phyloP scores from a whole-genome alignment of 345 rosid genomes.

The Cardamine resedifolia region DNA sequence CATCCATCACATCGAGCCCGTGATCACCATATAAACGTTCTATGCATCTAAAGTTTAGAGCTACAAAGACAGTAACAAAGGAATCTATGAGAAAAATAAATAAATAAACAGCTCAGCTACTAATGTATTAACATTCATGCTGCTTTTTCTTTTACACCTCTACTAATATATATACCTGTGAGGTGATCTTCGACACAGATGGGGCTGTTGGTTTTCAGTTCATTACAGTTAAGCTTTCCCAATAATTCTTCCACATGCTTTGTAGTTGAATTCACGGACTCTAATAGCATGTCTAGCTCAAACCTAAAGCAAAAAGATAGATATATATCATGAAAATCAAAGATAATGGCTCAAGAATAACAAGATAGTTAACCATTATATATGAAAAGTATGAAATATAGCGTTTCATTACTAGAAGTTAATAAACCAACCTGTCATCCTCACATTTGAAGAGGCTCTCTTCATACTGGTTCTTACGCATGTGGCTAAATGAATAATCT shows the following conservation, averaged over 20 bases:
- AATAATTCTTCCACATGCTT: slow-evolving; percentile 80
- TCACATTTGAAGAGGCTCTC: slow-evolving; percentile 91
- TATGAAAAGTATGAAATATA: background rate
- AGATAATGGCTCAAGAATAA: background rate
- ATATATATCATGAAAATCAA: background rate
- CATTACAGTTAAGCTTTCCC: slow-evolving; percentile 61
- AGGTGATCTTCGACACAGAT: slow-evolving; percentile 68
- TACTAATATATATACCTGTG: slow-evolving; percentile 53
- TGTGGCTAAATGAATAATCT: slow-evolving; percentile 93
- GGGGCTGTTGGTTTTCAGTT: slow-evolving; percentile 52
- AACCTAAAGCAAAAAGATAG: slow-evolving; percentile 52
- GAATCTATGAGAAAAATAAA: background rate
- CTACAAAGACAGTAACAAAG: slow-evolving; percentile 47
- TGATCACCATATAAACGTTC: slow-evolving; percentile 91
- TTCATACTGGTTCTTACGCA: slow-evolving; percentile 95
- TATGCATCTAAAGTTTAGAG: slow-evolving; percentile 80
- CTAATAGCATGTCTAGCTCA: slow-evolving; percentile 92
- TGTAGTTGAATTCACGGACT: slow-evolving; percentile 72
- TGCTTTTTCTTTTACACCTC: background rate
- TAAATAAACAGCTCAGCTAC: slow-evolving; percentile 6
- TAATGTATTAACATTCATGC: background rate
- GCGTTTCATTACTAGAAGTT: background rate
- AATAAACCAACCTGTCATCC: slow-evolving; percentile 71
- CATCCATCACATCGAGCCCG: slow-evolving; percentile 92
- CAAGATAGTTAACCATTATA: background rate